Conservation (phyloP, 306 rosid species). For the Cucumis cinereus region DNA sequence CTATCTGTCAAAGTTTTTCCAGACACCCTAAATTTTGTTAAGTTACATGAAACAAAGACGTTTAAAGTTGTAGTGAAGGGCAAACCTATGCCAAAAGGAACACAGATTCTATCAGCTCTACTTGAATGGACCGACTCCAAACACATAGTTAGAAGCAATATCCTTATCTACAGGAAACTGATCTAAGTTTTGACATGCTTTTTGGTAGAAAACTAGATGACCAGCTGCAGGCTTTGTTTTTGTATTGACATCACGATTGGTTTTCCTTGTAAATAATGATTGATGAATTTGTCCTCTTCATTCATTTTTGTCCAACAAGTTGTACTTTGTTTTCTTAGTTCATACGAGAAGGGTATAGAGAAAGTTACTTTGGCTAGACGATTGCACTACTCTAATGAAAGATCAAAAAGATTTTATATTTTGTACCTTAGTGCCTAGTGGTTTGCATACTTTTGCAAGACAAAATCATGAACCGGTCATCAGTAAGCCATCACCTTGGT, state of each 20-base stretch:
- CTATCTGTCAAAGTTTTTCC: slow-evolving; percentile 45
- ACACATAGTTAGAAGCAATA: slow-evolving; percentile 51
- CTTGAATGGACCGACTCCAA: slow-evolving; percentile 56
- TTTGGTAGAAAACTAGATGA: neutral
- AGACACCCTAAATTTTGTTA: slow-evolving; percentile 27
- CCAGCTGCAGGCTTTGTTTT: neutral
- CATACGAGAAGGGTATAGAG: neutral
- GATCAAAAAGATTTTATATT: neutral
- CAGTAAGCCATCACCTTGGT: neutral
- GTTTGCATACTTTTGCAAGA: neutral
- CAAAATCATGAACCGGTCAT: neutral
- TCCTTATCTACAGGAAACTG: slow-evolving; percentile 17
- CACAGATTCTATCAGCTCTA: slow-evolving; percentile 16
- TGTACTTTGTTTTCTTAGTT: neutral
- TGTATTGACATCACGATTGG: neutral
- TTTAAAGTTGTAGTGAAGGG: slow-evolving; percentile 58
- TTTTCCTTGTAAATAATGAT: neutral
- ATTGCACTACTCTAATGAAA: neutral
- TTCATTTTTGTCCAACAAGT: neutral
- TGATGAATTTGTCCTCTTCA: neutral
- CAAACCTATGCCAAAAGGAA: slow-evolving; percentile 16
- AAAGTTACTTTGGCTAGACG: neutral
- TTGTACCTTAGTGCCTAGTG: neutral
- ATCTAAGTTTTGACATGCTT: neutral
- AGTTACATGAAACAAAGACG: slow-evolving; percentile 21